phyloP scores from a whole-genome alignment of 73 alveolate genomes.

The Tetrahymena thermophila region DNA sequence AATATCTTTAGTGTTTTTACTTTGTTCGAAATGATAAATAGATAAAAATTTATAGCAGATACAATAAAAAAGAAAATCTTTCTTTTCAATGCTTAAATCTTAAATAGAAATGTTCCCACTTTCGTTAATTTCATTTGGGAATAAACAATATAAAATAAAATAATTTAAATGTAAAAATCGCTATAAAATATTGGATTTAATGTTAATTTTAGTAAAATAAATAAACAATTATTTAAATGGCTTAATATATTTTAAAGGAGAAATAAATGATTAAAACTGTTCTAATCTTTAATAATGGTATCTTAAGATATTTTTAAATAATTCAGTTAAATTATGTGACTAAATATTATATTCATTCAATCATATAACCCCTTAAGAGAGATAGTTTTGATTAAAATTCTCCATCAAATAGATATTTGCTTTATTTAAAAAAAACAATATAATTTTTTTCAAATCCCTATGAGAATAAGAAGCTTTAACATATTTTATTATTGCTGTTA shows the following conservation, averaged over 20 bases:
- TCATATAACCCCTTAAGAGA: too few relatives aligned
- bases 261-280: too few relatives aligned
- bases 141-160: too few relatives aligned
- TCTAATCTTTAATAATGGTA: too few relatives aligned
- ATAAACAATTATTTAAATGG: too few relatives aligned
- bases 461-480: neutral
- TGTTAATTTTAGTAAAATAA: neutral
- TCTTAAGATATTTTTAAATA: neutral
- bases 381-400: too few relatives aligned
- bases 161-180: too few relatives aligned
- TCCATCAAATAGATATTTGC: too few relatives aligned
- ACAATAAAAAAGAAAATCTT: neutral
- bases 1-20: neutral
- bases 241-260: neutral
- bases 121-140: neutral
- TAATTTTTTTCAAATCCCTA: neutral
- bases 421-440: too few relatives aligned
- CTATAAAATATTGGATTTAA: neutral
- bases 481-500: neutral
- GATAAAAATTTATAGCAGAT: neutral
- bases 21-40: neutral
- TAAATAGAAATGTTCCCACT: neutral
- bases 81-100: neutral
- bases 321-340: too few relatives aligned
- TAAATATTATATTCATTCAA: too few relatives aligned